Percentiles rank a stretch among this genome's conserved stretches.
Conservation (phyloP, 352 stramenopile genomes). For the Phytophthora megakarya region DNA sequence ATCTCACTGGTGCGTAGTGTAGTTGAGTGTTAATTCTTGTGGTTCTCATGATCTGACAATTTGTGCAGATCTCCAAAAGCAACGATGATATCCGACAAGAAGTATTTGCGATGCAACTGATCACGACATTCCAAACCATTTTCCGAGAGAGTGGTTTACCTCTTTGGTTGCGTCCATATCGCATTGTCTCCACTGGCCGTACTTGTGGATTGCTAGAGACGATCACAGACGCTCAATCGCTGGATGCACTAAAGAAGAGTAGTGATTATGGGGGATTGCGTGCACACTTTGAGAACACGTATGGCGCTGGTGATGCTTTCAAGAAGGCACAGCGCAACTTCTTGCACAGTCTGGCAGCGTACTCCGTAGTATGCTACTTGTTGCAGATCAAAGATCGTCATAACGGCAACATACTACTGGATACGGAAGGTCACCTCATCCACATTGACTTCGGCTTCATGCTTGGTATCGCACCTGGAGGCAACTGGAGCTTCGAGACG, state of each 20-base stretch:
- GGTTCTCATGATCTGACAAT: neutral
- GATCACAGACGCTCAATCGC: constrained; percentile 94
- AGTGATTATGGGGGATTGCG: constrained; percentile 78
- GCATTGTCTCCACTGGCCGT: constrained; percentile 93
- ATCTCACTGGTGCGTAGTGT: constrained; percentile 70
- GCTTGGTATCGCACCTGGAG: constrained; percentile 93
- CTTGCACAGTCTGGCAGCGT: constrained; percentile 69
- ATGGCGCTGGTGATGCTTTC: constrained; percentile 66
- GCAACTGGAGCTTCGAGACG: constrained; percentile 92
- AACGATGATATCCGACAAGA: constrained; percentile 97
- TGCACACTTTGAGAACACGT: constrained; percentile 93
- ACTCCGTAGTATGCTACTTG: constrained; percentile 85
- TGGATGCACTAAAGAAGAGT: constrained; percentile 95
- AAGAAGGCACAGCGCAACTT: constrained; percentile 65
- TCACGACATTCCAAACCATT: constrained; percentile 92
- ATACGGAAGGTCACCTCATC: constrained; percentile 88
- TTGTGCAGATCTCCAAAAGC: constrained; percentile 93
- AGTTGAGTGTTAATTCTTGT: neutral
- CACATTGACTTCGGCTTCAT: constrained; percentile 99
- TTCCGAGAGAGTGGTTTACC: constrained; percentile 90
- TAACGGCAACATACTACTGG: constrained; percentile 97
- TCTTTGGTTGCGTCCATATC: constrained; percentile 95
- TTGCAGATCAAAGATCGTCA: constrained; percentile 95
- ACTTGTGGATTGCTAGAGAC: constrained; percentile 95
- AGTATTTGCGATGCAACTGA: constrained; percentile 96